Evolutionary conservation across 495 filamentous ascomycete genomes (phyloP), one percentile per base, ranked within the genome.

Genomic region (Umbilicaria muhlenbergii): DNA sequence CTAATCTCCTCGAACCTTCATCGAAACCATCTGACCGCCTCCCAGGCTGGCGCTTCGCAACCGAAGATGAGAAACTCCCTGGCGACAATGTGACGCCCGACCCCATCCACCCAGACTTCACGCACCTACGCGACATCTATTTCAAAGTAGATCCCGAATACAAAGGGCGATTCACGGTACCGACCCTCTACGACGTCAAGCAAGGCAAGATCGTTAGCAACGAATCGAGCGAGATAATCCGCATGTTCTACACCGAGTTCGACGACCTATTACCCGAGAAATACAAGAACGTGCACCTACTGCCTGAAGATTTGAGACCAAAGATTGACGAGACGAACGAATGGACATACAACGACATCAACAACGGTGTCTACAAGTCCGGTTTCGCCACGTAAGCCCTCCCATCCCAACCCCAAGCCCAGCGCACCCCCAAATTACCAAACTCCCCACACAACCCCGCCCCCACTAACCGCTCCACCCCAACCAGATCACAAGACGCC

Each of bases 291-390:
- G 51, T 79, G 2, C 77, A 78, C 49, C 71, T 82, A 34, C 80
- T 77, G 53, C 84, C 83, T 0, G 46, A 63, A 28, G 49, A 67
- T 1, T 63, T 87, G 15, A 66, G 64, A 18, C 42, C 57, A 38
- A 56, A 79, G 15, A 91, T 94, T 55, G 83, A 94, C 47, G 66
- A 69, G 36, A 63, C 78, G 43, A 91, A 91, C 56, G 73, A 75
- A 28, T 92, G 85, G 85, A 78, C 80, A 45, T 91, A 91, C 61
- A 70, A 83, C 52, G 73, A 81, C 46, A 68, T 94, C 56, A 94
- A 94, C 59, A 87, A 88, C 55, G 86, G 84, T 33, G 83, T 92
- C 31, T 92, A 92, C 66, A 82, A 80, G 57, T 68, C 69, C 48
- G 78, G 78, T 36, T 82, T 82, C 58, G 78, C 78, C 33, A 80